Conservation (phyloP, 768 basidiomycete species). For the Xerocomus spinulosus region DNA sequence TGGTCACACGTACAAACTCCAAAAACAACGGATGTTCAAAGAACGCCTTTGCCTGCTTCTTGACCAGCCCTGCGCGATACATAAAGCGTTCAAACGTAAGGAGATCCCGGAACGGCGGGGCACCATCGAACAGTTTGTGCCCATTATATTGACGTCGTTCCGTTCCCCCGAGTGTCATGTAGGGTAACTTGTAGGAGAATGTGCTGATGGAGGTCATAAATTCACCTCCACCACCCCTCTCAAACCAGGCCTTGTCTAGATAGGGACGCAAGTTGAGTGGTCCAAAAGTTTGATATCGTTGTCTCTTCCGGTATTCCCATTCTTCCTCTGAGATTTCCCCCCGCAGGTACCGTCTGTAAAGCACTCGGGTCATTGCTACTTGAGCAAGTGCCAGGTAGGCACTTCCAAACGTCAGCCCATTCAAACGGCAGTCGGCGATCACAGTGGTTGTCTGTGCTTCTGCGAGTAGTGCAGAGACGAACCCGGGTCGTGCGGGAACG, state of each 20-base stretch:
- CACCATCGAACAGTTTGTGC: neutral
- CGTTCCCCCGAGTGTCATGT: conserved; percentile 39
- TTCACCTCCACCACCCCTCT: conserved; percentile 41
- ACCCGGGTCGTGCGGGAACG: conserved; percentile 36
- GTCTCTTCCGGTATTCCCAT: conserved; percentile 46
- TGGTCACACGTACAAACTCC: conserved; percentile 32
- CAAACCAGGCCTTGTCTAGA: conserved; percentile 45
- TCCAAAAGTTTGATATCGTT: conserved; percentile 47
- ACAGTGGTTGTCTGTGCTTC: conserved; percentile 30
- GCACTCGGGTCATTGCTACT: conserved; percentile 47
- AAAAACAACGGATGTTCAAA: conserved; percentile 44
- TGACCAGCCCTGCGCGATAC: conserved; percentile 35
- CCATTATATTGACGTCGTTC: neutral
- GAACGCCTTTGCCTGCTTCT: conserved; percentile 32
- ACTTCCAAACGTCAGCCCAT: conserved; percentile 47
- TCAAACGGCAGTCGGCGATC: conserved; percentile 36
- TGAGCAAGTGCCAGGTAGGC: conserved; percentile 48
- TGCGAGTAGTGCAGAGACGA: conserved; percentile 23
- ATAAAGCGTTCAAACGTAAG: conserved; percentile 46
- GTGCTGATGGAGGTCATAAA: conserved; percentile 41
- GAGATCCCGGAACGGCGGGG: conserved; percentile 40
- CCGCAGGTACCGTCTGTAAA: conserved; percentile 42
- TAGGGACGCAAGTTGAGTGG: conserved; percentile 50
- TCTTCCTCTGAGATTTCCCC: conserved; percentile 48
- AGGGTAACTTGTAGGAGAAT: conserved; percentile 41